Percentiles rank a stretch among this genome's conserved stretches.
Conservation (phyloP, 2,329 filamentous ascomycete genomes). For the Colletotrichum acutatum region DNA sequence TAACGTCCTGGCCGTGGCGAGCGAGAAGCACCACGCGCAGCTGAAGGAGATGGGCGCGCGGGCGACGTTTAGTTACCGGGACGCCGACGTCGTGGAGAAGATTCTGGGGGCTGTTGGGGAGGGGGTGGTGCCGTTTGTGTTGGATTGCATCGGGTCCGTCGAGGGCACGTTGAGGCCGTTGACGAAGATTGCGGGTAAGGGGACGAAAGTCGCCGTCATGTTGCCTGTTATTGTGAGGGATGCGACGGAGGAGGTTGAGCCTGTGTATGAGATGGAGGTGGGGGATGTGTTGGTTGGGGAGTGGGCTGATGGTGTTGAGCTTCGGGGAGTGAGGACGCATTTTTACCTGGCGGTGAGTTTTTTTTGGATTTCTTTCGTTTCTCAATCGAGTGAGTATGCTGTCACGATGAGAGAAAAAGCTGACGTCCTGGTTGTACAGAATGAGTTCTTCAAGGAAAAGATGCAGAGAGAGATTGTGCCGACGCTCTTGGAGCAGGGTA, state of each 20-base stretch:
- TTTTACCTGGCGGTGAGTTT: slow-evolving; percentile 60
- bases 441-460: slow-evolving; percentile 64
- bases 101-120: slow-evolving; percentile 43
- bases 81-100: slow-evolving; percentile 47
- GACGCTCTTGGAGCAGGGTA: slow-evolving; percentile 51
- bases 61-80: slow-evolving; percentile 60
- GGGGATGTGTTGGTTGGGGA: slow-evolving; percentile 40
- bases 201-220: slow-evolving; percentile 66
- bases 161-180: slow-evolving; percentile 59
- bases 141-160: slow-evolving; percentile 67
- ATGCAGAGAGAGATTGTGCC: slow-evolving; percentile 67
- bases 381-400: background rate
- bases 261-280: slow-evolving; percentile 66
- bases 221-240: slow-evolving; percentile 68
- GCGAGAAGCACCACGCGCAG: slow-evolving; percentile 55
- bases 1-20: slow-evolving; percentile 60
- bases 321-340: slow-evolving; percentile 65
- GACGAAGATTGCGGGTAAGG: slow-evolving; percentile 59
- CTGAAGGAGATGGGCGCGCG: slow-evolving; percentile 56
- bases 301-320: slow-evolving; percentile 65
- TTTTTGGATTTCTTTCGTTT: background rate
- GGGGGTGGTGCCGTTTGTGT: slow-evolving; percentile 53
- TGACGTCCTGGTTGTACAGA: slow-evolving; percentile 48
- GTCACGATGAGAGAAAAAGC: background rate
- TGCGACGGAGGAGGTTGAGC: slow-evolving; percentile 56